phyloP scores from a whole-genome alignment of 371 early-diverging fungal genomes.

The Mortierella sp. region DNA sequence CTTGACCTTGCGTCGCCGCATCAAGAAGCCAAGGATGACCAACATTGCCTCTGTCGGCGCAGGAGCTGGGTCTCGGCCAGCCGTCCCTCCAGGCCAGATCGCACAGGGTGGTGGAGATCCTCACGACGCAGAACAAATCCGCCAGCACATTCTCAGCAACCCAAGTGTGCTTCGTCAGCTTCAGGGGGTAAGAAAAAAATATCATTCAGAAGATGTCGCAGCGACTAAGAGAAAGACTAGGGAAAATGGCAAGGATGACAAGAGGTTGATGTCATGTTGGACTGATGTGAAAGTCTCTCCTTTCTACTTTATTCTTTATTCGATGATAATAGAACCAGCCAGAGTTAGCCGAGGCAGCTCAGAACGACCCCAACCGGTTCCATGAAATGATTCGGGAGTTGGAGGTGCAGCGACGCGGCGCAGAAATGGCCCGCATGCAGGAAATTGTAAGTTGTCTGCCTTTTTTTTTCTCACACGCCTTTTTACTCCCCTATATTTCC shows the following conservation, averaged over 20 bases:
- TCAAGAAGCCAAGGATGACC: slow-evolving; percentile 39
- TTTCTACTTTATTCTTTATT: background rate
- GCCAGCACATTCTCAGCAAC: slow-evolving; percentile 82
- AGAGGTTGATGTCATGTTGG: no score
- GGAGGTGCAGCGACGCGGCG: slow-evolving; percentile 68
- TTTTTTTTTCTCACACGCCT: background rate
- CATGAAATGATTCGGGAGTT: slow-evolving; percentile 75
- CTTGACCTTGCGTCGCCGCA: slow-evolving; percentile 68
- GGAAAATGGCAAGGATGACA: background rate
- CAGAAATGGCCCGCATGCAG: slow-evolving; percentile 66
- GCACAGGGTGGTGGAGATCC: slow-evolving; percentile 45
- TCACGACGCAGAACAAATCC: slow-evolving; percentile 76
- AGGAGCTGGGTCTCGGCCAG: slow-evolving; percentile 15
- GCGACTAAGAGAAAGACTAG: background rate
- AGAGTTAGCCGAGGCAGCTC: slow-evolving; percentile 77
- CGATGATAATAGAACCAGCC: slow-evolving; percentile 70
- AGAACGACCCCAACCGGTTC: slow-evolving; percentile 76
- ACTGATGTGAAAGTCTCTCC: background rate
- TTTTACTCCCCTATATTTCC: background rate
- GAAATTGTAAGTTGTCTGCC: slow-evolving; percentile 61
- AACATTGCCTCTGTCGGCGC: slow-evolving; percentile 25
- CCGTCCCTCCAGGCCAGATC: slow-evolving; percentile 32
- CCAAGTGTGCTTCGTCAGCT: slow-evolving; percentile 76
- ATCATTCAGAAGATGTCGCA: background rate
- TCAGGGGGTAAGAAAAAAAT: slow-evolving; percentile 60